Percentiles rank a stretch among this genome's conserved stretches.
phyloP scores from a whole-genome alignment of 495 filamentous ascomycete species.

The Penicillium goetzii region DNA sequence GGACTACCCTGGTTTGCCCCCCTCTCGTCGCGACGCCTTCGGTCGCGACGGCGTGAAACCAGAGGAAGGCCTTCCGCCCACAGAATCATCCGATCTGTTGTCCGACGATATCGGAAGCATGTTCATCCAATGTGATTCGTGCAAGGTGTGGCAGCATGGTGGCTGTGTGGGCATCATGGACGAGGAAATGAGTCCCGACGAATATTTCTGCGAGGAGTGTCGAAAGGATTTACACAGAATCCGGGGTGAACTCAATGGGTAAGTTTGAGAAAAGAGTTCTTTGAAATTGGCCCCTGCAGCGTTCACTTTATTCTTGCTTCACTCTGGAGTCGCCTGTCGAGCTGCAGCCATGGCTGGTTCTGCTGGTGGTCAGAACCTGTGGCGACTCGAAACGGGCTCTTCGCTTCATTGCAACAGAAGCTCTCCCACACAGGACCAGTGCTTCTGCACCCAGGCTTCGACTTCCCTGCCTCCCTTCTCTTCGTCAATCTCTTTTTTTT shows the following conservation, averaged over 20 bases:
- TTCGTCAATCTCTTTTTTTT: neutral
- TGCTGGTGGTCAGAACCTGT: constrained; percentile 1
- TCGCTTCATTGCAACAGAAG: neutral
- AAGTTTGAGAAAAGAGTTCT: constrained; percentile 45
- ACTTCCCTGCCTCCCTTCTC: neutral
- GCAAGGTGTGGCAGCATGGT: constrained; percentile 99
- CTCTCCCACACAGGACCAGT: neutral
- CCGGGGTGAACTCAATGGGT: constrained; percentile 82
- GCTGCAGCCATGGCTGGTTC: constrained; percentile 7
- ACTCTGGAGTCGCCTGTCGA: constrained; percentile 6
- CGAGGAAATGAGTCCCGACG: constrained; percentile 85
- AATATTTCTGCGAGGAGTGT: constrained; percentile 98
- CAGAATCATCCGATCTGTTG: constrained; percentile 51
- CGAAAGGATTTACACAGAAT: constrained; percentile 88
- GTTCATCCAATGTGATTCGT: constrained; percentile 97
- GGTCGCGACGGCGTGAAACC: constrained; percentile 58
- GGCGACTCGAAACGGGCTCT: constrained; percentile 12
- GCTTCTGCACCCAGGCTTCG: neutral
- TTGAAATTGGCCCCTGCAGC: constrained; percentile 12
- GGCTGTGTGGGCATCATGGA: constrained; percentile 98
- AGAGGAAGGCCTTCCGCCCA: constrained; percentile 52
- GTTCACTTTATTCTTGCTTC: constrained; percentile 24
- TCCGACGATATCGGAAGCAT: constrained; percentile 89
- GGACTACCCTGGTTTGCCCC: constrained; percentile 90
- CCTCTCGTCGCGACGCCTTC: constrained; percentile 61